These are phyloP conservation scores for Prunus mongolica DNA, from an alignment of 306 rosid genomes.

Conservation along the genomic window DNA sequence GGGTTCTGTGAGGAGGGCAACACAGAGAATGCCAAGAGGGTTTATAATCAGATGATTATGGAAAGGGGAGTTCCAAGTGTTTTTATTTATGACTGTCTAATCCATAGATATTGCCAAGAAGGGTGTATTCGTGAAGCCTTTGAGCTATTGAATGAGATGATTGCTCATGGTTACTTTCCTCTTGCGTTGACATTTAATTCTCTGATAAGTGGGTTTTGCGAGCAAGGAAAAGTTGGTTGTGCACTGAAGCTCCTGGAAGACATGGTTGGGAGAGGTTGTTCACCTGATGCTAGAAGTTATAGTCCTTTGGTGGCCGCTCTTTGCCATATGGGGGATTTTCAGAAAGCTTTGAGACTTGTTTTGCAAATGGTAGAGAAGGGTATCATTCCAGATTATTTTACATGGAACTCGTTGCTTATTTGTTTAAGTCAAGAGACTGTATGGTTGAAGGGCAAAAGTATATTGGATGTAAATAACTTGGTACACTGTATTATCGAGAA, in stretches of 20 bases:
- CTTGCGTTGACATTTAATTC: slow-evolving; percentile 54
- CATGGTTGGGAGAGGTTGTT: slow-evolving; percentile 54
- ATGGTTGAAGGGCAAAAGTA: slow-evolving; percentile 24
- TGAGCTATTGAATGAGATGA: slow-evolving; percentile 67
- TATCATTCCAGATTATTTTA: slow-evolving; percentile 39
- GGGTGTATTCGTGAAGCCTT: slow-evolving; percentile 51
- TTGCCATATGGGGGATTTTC: slow-evolving; percentile 52
- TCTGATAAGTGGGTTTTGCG: slow-evolving; percentile 48
- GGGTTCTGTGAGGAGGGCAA: slow-evolving; percentile 39
- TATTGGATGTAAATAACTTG: slow-evolving; percentile 17
- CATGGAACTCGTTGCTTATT: slow-evolving; percentile 54
- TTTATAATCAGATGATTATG: slow-evolving; percentile 45
- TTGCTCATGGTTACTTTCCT: slow-evolving; percentile 45
- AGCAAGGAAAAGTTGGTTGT: slow-evolving; percentile 44
- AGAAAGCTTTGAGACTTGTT: slow-evolving; percentile 43
- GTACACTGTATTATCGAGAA: slow-evolving; percentile 21
- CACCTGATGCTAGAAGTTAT: slow-evolving; percentile 40
- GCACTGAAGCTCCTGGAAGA: slow-evolving; percentile 59
- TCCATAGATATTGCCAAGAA: slow-evolving; percentile 39
- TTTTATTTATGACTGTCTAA: slow-evolving; percentile 50
- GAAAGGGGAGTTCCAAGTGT: slow-evolving; percentile 64
- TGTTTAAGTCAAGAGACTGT: slow-evolving; percentile 31
- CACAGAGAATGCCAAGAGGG: slow-evolving; percentile 51
- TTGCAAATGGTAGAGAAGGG: slow-evolving; percentile 49
- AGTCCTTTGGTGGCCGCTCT: slow-evolving; percentile 38